A percentile compares a stretch with the other conserved stretches of the same genome.
These are phyloP conservation scores for Calocybe indica DNA, from an alignment of 768 basidiomycete genomes.

Conservation along the genomic window DNA sequence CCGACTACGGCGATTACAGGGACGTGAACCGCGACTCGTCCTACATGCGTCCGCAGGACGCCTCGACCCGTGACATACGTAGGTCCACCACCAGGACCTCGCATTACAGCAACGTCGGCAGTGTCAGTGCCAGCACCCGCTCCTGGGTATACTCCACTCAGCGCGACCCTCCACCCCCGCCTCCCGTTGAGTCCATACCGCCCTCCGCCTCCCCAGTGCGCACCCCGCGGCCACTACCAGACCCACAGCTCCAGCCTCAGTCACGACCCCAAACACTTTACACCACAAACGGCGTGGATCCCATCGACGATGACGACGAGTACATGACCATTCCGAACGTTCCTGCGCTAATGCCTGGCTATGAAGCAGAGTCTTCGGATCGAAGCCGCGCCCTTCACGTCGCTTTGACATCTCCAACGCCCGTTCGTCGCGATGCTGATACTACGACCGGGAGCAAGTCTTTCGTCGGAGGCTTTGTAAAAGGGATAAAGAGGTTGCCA, in stretches of 20 bases:
- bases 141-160: slow-evolving; percentile 34
- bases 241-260: slow-evolving; percentile 16
- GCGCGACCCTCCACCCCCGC: slow-evolving; percentile 24
- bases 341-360: slow-evolving; percentile 8
- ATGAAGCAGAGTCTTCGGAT: slow-evolving; percentile 7
- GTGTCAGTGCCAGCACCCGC: slow-evolving; percentile 21
- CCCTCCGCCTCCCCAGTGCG: slow-evolving; percentile 16
- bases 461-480: slow-evolving; percentile 31
- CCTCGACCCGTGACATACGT: slow-evolving; percentile 6
- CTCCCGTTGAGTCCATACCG: slow-evolving; percentile 8
- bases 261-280: slow-evolving; percentile 9
- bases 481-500: slow-evolving; percentile 27
- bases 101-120: slow-evolving; percentile 12
- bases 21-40: slow-evolving; percentile 10
- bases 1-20: slow-evolving; percentile 1
- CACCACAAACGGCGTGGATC: slow-evolving; percentile 11
- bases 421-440: background rate
- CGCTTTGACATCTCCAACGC: background rate
- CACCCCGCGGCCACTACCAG: slow-evolving; percentile 23
- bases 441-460: slow-evolving; percentile 14
- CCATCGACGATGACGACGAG: slow-evolving; percentile 23
- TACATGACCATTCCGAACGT: slow-evolving; percentile 19
- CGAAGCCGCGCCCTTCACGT: background rate
- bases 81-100: slow-evolving; percentile 15
- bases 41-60: slow-evolving; percentile 5